Evolutionary conservation across 495 filamentous ascomycete species (phyloP), one percentile per base, ranked within the genome.

Genomic region (Aspergillus indologenus): DNA sequence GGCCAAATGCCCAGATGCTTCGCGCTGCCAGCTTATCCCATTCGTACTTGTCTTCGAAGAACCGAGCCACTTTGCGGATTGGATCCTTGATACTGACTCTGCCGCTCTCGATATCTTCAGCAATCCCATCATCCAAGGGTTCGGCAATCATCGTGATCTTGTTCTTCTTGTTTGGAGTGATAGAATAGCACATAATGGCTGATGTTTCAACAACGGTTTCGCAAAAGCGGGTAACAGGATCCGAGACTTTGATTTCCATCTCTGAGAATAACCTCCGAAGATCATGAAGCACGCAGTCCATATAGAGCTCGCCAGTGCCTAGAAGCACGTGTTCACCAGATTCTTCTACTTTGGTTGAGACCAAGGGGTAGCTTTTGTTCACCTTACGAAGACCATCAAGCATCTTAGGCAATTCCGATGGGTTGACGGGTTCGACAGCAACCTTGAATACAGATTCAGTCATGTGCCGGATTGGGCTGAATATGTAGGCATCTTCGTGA

Each of bases 101-200:
- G 45, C 92, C 91, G 62, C 83, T 87, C 75, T 98, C 94, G 61
- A 98, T 98, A 65, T 98, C 94, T 66, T 92, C 89, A 17, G 92
- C 91, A 62, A 98, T 96, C 17, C 93, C 95, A 53, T 92, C 85
- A 66, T 98, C 94, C 45, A 98, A 75, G 17, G 93, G 92, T 65
- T 98, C 94, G 22, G 95, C 94, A 47, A 96, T 88, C 91, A 98
- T 96, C 49, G 94, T 98, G 69, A 98, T 90, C 72, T 96, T 97
- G 75, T 98, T 98, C 75, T 96, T 96, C 70, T 98, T 98, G 74
- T 98, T 98, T 7, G 94, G 94, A 4, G 94, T 98, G 63, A 96
- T 83, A 12, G 94, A 92, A 72, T 96, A 98, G 71, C 94, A 98
- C 79, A 97, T 97, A 58, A 96, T 96, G 24, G 93, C 92, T 19